Evolutionary conservation across 2,329 filamentous ascomycete genomes (phyloP), one percentile per base, ranked within the genome.

Genomic region (Penicillium sp.): DNA sequence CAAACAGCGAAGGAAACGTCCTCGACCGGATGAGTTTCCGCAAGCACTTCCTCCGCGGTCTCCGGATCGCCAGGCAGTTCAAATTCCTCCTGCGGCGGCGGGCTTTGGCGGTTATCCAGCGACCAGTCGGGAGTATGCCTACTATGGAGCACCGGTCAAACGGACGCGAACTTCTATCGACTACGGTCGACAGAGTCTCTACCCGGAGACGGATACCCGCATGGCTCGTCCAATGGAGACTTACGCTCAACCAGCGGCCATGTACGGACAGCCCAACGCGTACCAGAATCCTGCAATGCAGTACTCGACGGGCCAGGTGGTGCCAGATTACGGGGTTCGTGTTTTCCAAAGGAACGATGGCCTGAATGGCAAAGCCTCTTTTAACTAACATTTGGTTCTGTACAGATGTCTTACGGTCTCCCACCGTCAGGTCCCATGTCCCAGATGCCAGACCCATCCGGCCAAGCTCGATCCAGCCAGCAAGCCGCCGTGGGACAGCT

Each of bases 101-200:
- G 57, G 57, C 19, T 74, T 69, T 52, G 55, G 63, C 22, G 69
- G 68, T 6, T 76, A 76, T 57, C 68, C 73, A 31, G 52, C 71
- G 27, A 44, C 71, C 21, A 60, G 56, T 53, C 59, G 70, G 58
- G 75, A 77, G 46, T 77, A 76, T 49, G 55, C 63, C 14, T 74
- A 74, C 51, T 74, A 74, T 48, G 65, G 66, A 7, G 64, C 61
- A 27, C 63, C 75, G 2, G 66, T 70, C 44, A 77, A 77, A 56
- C 74, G 75, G 21, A 68, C 74, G 56, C 73, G 75, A 24, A 76
- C 74, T 16, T 76, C 75, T 4, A 65, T 76, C 10, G 75, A 76
- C 39, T 71, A 71, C 62, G 71, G 72, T 19, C 66, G 65, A 13
- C 68, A 72, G 54, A 62, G 62, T 44, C 63, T 76, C 26, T 76